Evolutionary conservation across 202 grass and related monocot species (phyloP), one percentile per base, ranked within the genome.

Genomic region (Panicum hallii): DNA sequence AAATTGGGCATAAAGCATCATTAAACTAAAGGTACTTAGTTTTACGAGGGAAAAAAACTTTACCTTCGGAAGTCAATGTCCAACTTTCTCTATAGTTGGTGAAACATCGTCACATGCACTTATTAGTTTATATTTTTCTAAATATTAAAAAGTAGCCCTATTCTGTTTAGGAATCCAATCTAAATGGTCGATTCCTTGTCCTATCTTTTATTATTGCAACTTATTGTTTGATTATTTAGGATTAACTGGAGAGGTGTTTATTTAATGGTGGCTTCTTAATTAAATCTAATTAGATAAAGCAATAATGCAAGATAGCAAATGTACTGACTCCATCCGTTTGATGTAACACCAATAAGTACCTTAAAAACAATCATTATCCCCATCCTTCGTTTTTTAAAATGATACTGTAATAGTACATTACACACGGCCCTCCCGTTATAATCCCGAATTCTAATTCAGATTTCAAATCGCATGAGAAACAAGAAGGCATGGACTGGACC

Each of bases 371-470:
- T 32, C 22, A 32, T 32, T 23, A 36, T 43, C 19, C 3, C 23
- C 20, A 58, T 76, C 53, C 9, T 22, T 20, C 2, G 0, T 63
- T 63, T 32, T 32, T 4, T 7, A 6, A 62, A 60, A 23, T 9
- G 0, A 57, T 28, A 62, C 1, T 32, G 11, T 63, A 30, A 3
- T 30, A 62, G 0, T 30, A 6, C 36, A 28, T 14, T 77, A 61
- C 28, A 4, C 34, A 56, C 14, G 5, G 34, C 2, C 12, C 9
- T 62, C 0, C 20, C 3, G 61, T 84, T 67, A 23, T 41, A 60
- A 74, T 84, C 69, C 14, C 49, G n/a, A 66, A 28, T 83, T 83
- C 80, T 68, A 88, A 84, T 42, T 9, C 20, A 8, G 1, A 79
- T 16, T 72, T 72, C 30, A 53, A 74, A 74, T 63, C 40, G 30